Evolutionary conservation across 768 basidiomycete genomes (phyloP).

Genomic region (Calocybe indica): DNA sequence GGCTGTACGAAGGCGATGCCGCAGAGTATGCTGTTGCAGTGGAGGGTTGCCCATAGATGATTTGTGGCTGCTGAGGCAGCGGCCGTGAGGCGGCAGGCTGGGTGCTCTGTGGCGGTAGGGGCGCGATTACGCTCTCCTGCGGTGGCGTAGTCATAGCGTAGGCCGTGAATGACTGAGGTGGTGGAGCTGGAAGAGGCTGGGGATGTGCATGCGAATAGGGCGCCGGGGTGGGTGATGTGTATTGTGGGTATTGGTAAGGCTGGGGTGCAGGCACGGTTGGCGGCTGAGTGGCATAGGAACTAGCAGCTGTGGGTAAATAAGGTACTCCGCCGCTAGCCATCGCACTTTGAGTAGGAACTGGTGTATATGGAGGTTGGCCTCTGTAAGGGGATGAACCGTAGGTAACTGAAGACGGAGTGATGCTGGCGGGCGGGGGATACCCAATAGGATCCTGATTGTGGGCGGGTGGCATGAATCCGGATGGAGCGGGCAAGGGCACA

Average conservation of each 20-base stretch:
- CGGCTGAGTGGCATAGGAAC: slow-evolving; percentile 33
- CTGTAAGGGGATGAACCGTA: background rate
- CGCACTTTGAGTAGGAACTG: slow-evolving; percentile 39
- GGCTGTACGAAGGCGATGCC: slow-evolving; percentile 18
- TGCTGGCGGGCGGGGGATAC: background rate
- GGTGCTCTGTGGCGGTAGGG: slow-evolving; percentile 16
- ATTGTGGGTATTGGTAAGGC: slow-evolving; percentile 27
- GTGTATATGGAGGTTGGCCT: slow-evolving; percentile 17
- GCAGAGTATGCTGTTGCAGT: slow-evolving; percentile 23
- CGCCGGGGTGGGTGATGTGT: slow-evolving; percentile 26
- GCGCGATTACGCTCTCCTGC: slow-evolving; percentile 24
- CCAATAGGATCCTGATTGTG: slow-evolving; percentile 31
- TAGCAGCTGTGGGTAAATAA: slow-evolving; percentile 23
- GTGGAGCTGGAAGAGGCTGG: background rate
- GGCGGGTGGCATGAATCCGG: slow-evolving; percentile 28
- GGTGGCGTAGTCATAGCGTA: slow-evolving; percentile 9
- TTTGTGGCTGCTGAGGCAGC: slow-evolving; percentile 39
- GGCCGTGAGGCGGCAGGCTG: slow-evolving; percentile 33
- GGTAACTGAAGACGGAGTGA: background rate
- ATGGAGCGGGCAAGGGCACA: slow-evolving; percentile 42
- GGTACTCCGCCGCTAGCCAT: slow-evolving; percentile 7
- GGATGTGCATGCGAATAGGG: slow-evolving; percentile 7
- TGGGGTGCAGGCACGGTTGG: slow-evolving; percentile 25
- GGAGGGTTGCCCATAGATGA: slow-evolving; percentile 27
- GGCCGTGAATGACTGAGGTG: background rate